Percentiles rank a stretch among this genome's conserved stretches.
phyloP scores from a whole-genome alignment of 345 rosid genomes.

The Lagerstroemia speciosa region DNA sequence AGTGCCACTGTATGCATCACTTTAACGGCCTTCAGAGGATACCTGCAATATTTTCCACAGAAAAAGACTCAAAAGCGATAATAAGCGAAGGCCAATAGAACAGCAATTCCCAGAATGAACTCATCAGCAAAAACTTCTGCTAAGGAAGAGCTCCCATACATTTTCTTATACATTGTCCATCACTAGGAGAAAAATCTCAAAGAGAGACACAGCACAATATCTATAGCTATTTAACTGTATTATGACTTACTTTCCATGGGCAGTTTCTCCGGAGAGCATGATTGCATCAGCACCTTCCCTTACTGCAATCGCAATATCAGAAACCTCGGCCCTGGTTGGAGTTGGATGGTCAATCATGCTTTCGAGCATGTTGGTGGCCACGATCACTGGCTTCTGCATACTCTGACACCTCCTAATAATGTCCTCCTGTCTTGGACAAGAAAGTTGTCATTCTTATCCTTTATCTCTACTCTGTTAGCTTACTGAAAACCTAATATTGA shows the following conservation, averaged over 20 bases:
- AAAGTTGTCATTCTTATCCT: background rate
- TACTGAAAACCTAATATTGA: background rate
- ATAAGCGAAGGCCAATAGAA: background rate
- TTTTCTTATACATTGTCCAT: background rate
- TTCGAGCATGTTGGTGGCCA: constrained; percentile 96
- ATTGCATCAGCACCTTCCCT: constrained; percentile 93
- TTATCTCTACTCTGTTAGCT: background rate
- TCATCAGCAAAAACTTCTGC: background rate
- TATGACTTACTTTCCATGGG: constrained; percentile 83
- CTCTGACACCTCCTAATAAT: constrained; percentile 79
- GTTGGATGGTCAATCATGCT: constrained; percentile 98
- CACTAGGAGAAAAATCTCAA: background rate
- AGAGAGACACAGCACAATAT: background rate
- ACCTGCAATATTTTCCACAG: constrained; percentile 27
- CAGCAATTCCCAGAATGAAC: background rate
- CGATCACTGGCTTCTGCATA: constrained; percentile 89
- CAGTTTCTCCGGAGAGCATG: constrained; percentile 99
- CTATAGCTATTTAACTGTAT: background rate
- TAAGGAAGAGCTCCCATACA: background rate
- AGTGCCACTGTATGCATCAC: constrained; percentile 93
- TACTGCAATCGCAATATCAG: constrained; percentile 93
- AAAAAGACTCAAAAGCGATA: background rate
- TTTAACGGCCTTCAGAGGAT: constrained; percentile 82
- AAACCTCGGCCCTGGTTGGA: constrained; percentile 98
- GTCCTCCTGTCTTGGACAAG: constrained; percentile 51